Percentiles rank a stretch among this genome's conserved stretches.
Evolutionary conservation across 176 grass and related monocot species (phyloP).

Genomic region (Aegilops speltoides): DNA sequence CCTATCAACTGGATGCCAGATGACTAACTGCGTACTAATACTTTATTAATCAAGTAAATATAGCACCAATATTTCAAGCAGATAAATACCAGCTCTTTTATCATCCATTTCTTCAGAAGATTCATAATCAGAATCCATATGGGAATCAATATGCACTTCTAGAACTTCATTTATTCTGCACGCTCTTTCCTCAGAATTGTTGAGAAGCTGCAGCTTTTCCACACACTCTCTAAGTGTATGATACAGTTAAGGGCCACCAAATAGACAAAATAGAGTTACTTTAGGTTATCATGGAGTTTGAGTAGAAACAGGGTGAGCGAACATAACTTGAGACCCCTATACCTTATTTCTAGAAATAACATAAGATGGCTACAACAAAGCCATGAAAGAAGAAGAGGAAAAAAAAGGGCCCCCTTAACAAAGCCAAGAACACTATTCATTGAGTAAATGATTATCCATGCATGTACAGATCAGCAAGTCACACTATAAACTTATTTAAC

Average conservation of each 20-base stretch:
- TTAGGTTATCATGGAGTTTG: slow-evolving; percentile 7
- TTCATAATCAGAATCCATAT: slow-evolving; percentile 88
- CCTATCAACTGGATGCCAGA: neutral
- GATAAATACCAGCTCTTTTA: slow-evolving; percentile 47
- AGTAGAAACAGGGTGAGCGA: neutral
- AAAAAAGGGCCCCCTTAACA: neutral
- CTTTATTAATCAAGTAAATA: slow-evolving; percentile 6
- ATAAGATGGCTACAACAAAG: neutral
- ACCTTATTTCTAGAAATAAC: neutral
- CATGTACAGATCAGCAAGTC: neutral
- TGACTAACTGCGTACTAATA: slow-evolving; percentile 19
- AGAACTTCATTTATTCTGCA: slow-evolving; percentile 74
- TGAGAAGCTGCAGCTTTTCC: slow-evolving; percentile 83
- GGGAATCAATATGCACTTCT: slow-evolving; percentile 73
- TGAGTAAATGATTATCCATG: slow-evolving; percentile 19
- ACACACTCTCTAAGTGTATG: slow-evolving; percentile 86
- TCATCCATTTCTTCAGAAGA: slow-evolving; percentile 68
- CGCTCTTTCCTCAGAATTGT: slow-evolving; percentile 71
- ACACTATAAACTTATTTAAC: neutral
- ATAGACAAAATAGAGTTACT: slow-evolving; percentile 16
- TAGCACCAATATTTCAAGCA: neutral
- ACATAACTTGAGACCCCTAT: neutral
- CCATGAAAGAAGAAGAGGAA: neutral
- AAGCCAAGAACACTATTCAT: neutral
- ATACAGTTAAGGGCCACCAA: slow-evolving; percentile 64